Conservation (phyloP, 768 basidiomycete genomes). For the Tylopilus sp. region DNA sequence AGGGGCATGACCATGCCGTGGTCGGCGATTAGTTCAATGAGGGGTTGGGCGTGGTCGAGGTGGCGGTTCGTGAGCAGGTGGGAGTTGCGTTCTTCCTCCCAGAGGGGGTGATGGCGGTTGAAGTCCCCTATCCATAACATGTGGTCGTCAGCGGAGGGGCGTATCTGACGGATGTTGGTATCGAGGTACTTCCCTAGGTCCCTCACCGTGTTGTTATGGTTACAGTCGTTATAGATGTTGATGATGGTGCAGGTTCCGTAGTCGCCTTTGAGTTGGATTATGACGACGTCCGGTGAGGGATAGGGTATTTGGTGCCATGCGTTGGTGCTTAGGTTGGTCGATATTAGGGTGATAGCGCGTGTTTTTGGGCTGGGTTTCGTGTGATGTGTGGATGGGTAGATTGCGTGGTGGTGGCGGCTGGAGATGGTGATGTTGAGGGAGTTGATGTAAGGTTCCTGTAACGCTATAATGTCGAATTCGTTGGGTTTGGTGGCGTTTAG, state of each 20-base stretch:
- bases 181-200: not conserved
- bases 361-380: not conserved
- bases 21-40: not conserved
- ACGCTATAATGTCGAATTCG: not conserved
- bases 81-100: conserved; percentile 22
- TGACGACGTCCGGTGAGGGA: not conserved
- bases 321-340: not conserved
- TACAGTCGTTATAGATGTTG: conserved; percentile 1
- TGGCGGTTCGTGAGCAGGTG: conserved; percentile 22
- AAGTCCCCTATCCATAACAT: conserved; percentile 26
- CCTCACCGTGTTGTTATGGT: not conserved
- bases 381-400: not conserved
- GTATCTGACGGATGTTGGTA: accelerated
- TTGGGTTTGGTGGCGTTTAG: not conserved
- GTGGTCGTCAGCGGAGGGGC: not conserved
- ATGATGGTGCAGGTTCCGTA: accelerated
- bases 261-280: not conserved
- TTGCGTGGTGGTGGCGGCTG: not conserved
- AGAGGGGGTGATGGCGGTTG: conserved; percentile 34
- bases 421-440: not conserved
- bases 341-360: not conserved
- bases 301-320: not conserved
- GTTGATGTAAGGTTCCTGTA: conserved; percentile 1
- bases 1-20: conserved; percentile 36
- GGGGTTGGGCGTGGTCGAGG: not conserved